Evolutionary conservation across 495 filamentous ascomycete species (phyloP).

Genomic region (Xylaria grammica): DNA sequence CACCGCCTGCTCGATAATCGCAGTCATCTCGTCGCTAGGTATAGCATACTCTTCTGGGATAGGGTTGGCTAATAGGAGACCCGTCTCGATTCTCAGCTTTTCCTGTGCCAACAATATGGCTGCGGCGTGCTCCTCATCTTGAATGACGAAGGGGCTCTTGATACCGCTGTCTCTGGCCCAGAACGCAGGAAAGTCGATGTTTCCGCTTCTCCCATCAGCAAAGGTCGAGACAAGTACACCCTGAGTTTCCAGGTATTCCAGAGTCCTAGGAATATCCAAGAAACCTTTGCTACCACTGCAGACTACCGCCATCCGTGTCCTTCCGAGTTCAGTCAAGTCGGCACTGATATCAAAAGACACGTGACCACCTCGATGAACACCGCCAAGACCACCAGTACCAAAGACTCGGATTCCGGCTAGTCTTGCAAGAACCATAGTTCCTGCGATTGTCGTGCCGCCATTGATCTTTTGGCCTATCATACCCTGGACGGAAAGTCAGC

Average conservation of each 20-base stretch:
- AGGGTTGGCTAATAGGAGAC: constrained; percentile 87
- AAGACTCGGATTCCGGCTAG: constrained; percentile 91
- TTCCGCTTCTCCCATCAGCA: constrained; percentile 70
- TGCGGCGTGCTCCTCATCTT: constrained; percentile 80
- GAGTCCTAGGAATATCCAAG: constrained; percentile 84
- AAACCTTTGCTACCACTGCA: constrained; percentile 95
- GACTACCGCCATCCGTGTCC: constrained; percentile 86
- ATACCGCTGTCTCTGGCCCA: constrained; percentile 84
- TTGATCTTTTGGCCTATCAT: constrained; percentile 68
- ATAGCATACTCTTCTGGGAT: constrained; percentile 75
- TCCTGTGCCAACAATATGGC: constrained; percentile 69
- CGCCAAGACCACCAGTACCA: constrained; percentile 83
- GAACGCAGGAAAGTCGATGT: constrained; percentile 85
- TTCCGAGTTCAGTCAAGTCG: constrained; percentile 92
- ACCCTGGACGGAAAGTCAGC: constrained; percentile 51
- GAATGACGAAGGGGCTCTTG: constrained; percentile 74
- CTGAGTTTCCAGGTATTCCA: constrained; percentile 95
- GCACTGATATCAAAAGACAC: constrained; percentile 90
- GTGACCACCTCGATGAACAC: constrained; percentile 91
- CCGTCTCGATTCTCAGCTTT: constrained; percentile 69
- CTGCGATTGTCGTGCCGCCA: constrained; percentile 91
- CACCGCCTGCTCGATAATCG: constrained; percentile 73
- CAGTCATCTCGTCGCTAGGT: constrained; percentile 73
- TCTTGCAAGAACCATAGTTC: constrained; percentile 88
- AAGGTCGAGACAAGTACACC: constrained; percentile 88